Percentiles rank a stretch among this genome's conserved stretches.
These are phyloP conservation scores for Volvox reticuliferus DNA, from an alignment of 139 green algal genomes.

Conservation along the genomic window DNA sequence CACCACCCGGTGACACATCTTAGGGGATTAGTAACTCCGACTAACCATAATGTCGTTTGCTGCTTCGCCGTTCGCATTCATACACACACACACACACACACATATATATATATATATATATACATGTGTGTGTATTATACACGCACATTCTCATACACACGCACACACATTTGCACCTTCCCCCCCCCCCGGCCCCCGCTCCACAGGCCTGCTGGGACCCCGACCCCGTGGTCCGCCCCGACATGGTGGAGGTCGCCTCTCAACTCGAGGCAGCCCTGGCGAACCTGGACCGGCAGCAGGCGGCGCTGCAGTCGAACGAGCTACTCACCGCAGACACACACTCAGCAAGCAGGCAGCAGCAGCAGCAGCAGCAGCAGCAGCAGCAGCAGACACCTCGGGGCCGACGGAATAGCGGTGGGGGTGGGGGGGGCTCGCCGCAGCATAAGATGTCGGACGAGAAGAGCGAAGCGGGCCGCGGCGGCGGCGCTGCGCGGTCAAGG, in stretches of 20 bases:
- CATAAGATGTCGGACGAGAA: background rate
- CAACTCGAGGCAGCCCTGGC: background rate
- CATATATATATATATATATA: too few relatives aligned
- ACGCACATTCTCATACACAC: background rate
- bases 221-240: slow-evolving; percentile 31
- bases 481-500: background rate
- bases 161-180: background rate
- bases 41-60: too few relatives aligned
- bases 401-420: background rate
- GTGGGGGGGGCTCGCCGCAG: too few relatives aligned
- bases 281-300: slow-evolving; percentile 21
- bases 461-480: background rate
- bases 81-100: too few relatives aligned
- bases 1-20: too few relatives aligned
- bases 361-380: slow-evolving; percentile 3
- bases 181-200: background rate
- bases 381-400: background rate
- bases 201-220: slow-evolving; percentile 32
- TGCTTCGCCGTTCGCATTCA: too few relatives aligned
- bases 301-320: background rate
- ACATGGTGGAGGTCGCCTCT: background rate
- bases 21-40: too few relatives aligned
- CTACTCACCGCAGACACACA: background rate
- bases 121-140: too few relatives aligned
- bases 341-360: background rate